Percentiles rank a stretch among this genome's conserved stretches.
Evolutionary conservation across 1,284 basidiomycete genomes (phyloP).

Genomic region (Dichomitus squalens): DNA sequence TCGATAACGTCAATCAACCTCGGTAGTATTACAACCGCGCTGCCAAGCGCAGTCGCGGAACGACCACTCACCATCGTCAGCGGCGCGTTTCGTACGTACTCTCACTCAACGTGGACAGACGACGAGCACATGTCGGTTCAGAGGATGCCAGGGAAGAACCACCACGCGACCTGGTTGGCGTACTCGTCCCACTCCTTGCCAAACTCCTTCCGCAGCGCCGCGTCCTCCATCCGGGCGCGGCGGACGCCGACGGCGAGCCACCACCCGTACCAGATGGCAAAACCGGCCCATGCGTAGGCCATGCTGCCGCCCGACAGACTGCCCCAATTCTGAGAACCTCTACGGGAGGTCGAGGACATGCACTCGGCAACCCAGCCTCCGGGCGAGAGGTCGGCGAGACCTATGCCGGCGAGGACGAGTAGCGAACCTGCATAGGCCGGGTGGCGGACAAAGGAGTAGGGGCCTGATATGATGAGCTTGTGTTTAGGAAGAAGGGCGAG

Average conservation of each 20-base stretch:
- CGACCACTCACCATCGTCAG: background rate
- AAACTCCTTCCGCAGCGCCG: constrained; percentile 52
- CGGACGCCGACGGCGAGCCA: constrained; percentile 50
- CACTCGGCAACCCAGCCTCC: constrained; percentile 59
- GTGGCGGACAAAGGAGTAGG: constrained; percentile 52
- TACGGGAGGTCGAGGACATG: constrained; percentile 32
- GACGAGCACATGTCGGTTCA: constrained; percentile 31
- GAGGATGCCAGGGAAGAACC: constrained; percentile 54
- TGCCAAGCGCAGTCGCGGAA: background rate
- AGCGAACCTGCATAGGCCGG: constrained; percentile 33
- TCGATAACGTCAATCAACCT: constrained; percentile 1
- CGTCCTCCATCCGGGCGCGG: constrained; percentile 55
- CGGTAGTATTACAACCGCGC: background rate
- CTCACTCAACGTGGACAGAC: constrained; percentile 17
- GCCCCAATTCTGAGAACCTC: constrained; percentile 10
- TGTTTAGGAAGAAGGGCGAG: constrained; percentile 59
- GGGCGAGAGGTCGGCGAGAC: constrained; percentile 51
- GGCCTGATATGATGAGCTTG: constrained; percentile 54
- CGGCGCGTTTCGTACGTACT: background rate
- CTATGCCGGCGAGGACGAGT: constrained; percentile 49
- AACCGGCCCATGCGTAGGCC: constrained; percentile 37
- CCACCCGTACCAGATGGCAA: constrained; percentile 55
- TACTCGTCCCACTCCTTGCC: constrained; percentile 55
- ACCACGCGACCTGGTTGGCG: constrained; percentile 48
- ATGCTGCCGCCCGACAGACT: background rate